These are phyloP conservation scores for Cladosporium austrohemisphaericum DNA, from an alignment of 2,329 filamentous ascomycete species.

Conservation along the genomic window DNA sequence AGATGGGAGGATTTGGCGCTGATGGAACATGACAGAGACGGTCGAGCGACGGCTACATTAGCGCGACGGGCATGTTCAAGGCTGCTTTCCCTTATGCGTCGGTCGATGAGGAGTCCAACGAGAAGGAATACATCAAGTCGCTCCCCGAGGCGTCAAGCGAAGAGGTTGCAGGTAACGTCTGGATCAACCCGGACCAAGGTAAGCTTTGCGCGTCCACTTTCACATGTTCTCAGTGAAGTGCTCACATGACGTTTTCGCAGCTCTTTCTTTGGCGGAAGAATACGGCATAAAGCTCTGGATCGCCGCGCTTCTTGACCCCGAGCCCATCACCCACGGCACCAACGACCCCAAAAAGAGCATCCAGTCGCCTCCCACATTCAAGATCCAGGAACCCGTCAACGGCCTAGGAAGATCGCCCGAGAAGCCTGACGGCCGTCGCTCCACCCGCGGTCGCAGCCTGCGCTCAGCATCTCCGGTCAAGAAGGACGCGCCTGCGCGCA, in stretches of 20 bases:
- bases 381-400: conserved; percentile 33
- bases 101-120: conserved; percentile 65
- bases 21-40: conserved; percentile 55
- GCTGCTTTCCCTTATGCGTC: conserved; percentile 72
- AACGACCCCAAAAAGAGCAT: conserved; percentile 65
- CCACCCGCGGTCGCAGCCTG: conserved; percentile 47
- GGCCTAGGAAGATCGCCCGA: conserved; percentile 26
- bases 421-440: conserved; percentile 23
- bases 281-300: conserved; percentile 87
- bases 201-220: conserved; percentile 26
- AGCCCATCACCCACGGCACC: conserved; percentile 66
- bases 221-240: conserved; percentile 7
- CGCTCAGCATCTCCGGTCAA: conserved; percentile 54
- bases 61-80: conserved; percentile 89
- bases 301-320: conserved; percentile 82
- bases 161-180: conserved; percentile 94
- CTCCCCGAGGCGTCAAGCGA: conserved; percentile 77
- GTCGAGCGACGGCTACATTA: conserved; percentile 78
- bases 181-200: conserved; percentile 79
- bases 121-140: conserved; percentile 81
- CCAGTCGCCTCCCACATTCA: conserved; percentile 73
- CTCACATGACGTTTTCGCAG: conserved; percentile 43
- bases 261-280: conserved; percentile 77
- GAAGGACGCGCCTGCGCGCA: conserved; percentile 35
- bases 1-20: conserved; percentile 14